phyloP scores from a whole-genome alignment of 257 asterid genomes.

The Jacaranda copaia region DNA sequence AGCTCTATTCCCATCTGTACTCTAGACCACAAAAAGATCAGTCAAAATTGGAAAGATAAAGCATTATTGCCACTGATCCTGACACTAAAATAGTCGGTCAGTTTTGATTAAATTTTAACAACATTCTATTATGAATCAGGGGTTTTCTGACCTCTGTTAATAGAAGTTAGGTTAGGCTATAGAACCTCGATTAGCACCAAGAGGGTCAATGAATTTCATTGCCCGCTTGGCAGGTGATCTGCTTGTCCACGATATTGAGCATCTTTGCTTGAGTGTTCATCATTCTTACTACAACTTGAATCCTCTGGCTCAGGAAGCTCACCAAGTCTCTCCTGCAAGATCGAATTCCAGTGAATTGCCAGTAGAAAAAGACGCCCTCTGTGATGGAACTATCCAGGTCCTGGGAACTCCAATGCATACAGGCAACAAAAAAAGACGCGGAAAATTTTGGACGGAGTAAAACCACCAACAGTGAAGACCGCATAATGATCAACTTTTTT shows the following conservation, averaged over 20 bases:
- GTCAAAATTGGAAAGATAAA: slow-evolving; percentile 9
- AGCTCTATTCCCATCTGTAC: background rate
- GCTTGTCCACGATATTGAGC: slow-evolving; percentile 31
- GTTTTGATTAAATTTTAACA: slow-evolving; percentile 40
- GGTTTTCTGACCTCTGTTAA: slow-evolving; percentile 35
- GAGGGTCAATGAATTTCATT: slow-evolving; percentile 32
- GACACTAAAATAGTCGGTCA: slow-evolving; percentile 38
- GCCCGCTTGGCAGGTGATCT: slow-evolving; percentile 37
- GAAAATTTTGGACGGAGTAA: too few relatives aligned
- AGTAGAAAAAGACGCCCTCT: background rate
- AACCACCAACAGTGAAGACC: too few relatives aligned
- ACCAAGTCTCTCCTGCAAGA: slow-evolving; percentile 73
- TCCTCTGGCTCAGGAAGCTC: slow-evolving; percentile 60
- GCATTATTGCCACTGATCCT: slow-evolving; percentile 23
- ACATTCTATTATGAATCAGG: slow-evolving; percentile 39
- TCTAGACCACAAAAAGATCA: slow-evolving; percentile 31
- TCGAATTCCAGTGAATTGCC: slow-evolving; percentile 11
- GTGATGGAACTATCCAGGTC: background rate
- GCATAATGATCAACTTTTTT: too few relatives aligned
- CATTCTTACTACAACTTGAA: slow-evolving; percentile 50
- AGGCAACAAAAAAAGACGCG: too few relatives aligned
- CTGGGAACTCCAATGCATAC: background rate
- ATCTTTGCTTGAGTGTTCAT: slow-evolving; percentile 35
- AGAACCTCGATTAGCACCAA: slow-evolving; percentile 36
- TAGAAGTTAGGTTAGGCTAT: slow-evolving; percentile 55